Evolutionary conservation across 2,329 filamentous ascomycete species (phyloP), one percentile per base, ranked within the genome.

Genomic region (Diaporthe vaccinii): DNA sequence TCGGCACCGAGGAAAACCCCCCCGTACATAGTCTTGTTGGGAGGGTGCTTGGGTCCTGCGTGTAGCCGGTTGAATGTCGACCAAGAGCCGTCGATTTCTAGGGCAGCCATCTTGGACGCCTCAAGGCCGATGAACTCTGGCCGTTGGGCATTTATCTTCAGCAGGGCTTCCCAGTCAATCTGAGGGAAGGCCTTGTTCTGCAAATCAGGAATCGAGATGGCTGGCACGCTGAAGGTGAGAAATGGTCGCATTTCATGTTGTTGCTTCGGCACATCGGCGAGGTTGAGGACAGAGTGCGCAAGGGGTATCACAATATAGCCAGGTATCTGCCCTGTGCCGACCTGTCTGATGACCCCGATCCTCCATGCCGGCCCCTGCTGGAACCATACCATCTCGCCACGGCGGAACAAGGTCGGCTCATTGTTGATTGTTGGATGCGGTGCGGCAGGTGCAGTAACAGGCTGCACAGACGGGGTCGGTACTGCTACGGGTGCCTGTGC

Each of bases 1-100:
- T 84, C 83, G 28, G 83, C 82, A 67, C 83, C 83, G 28, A 84
- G 78, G 68, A 83, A 84, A 62, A 83, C 78, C 58, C 83, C 83
- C 41, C 78, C 79, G 73, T 80, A 84, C 34, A 74, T 76, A 10
- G 55, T 69, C 71, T 74, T 78, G 46, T 76, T 79, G 73, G 73
- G 74, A 39, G 34, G 76, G 76, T 73, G 73, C 41, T 71, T 75
- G 14, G 76, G 71, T 17, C 72, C 77, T 28, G 79, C 77, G 53
- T 76, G 73, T 28, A 78, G 74, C 12, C 78, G 75, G 76, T 82
- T 82, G 77, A 84, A 83, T 36, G 81, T 77, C 2, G 82, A 84
- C 72, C 80, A 84, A 71, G 78, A 81, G 62, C 82, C 82, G 69
- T 84, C 84, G 76, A 83, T 82, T 72, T 79, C 78, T 55, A 81